Evolutionary conservation across 441 rosid species (phyloP).

Genomic region (Flueggea neowawraea): DNA sequence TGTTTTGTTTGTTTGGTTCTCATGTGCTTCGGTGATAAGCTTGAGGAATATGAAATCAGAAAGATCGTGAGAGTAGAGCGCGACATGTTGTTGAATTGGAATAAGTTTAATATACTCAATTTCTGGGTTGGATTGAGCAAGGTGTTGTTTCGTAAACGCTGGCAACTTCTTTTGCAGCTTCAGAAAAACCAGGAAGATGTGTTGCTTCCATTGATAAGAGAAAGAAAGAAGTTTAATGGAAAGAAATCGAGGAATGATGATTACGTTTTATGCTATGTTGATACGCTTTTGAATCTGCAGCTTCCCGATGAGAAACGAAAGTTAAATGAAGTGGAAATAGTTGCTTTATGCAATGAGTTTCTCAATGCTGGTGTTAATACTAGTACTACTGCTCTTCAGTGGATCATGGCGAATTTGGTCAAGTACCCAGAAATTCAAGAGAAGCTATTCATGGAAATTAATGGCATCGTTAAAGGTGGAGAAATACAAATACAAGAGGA

Average conservation of each 20-base stretch:
- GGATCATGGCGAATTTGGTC: conserved; percentile 27
- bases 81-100: background rate
- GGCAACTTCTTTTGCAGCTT: conserved; percentile 1
- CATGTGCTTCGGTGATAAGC: conserved; percentile 17
- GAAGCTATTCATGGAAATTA: conserved; percentile 14
- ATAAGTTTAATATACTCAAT: background rate
- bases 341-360: conserved; percentile 8
- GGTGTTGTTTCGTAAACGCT: conserved; percentile 1
- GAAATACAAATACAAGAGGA: conserved; percentile 5
- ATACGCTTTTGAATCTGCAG: conserved; percentile 13
- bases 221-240: background rate
- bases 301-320: conserved; percentile 16
- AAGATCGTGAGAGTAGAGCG: conserved; percentile 8
- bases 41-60: conserved; percentile 8
- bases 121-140: conserved; percentile 7
- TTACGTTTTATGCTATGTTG: conserved; percentile 4
- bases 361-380: conserved; percentile 15
- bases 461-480: conserved; percentile 2
- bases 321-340: conserved; percentile 9
- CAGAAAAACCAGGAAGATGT: background rate
- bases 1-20: conserved; percentile 11
- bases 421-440: conserved; percentile 19
- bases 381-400: conserved; percentile 12
- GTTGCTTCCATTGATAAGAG: conserved; percentile 5
- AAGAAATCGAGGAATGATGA: background rate